Evolutionary conservation across 208 protist genomes (phyloP), one percentile per base, ranked within the genome.

Genomic region (Endotrypanum monterogeii): DNA sequence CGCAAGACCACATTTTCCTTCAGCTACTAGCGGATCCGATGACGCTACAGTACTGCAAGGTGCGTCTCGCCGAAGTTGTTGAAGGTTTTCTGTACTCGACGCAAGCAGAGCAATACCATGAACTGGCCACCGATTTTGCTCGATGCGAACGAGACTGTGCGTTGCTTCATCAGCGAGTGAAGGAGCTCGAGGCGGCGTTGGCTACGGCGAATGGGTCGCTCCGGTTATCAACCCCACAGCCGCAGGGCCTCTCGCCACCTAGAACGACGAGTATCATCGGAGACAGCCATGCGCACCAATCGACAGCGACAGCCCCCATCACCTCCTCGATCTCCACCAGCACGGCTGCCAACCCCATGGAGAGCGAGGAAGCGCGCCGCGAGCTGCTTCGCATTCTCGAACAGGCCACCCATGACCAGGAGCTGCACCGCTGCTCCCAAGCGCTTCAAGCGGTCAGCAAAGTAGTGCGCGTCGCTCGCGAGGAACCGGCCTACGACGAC

Each of bases 71-170:
- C 0, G 92, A 96, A 71, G 85, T 96, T 28, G 86, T 96, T 52
- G 89, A 96, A 72, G 78, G 73, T n/a, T 94, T 93, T 67, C 82
- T 94, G 28, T 94, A 89, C 74, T 83, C 89, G 6, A 83, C 86
- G 1, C 88, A 92, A 72, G 84, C 87, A 28, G 84, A 93, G 60
- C 89, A 94, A 78, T 93, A 89, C 52, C 89, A 96, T 80, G 78
- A 82, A 50, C 78, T 96, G n/a, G 85, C 85, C 46, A 73, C 80
- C 4, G 85, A 92, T 79, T 81, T 96, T 11, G 84, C 92, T 9
- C 78, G 80, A 23, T 79, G 82, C 6, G 89, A 90, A 71, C 76
- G 79, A 55, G 85, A 91, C 54, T 25, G 79, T 12, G 67, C 83
- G 9, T 52, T 65, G 52, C 75, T 90, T 52, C 66, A 66, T 4